These are phyloP conservation scores for Blepharisma stoltei DNA, from an alignment of 73 alveolate genomes.

Conservation along the genomic window DNA sequence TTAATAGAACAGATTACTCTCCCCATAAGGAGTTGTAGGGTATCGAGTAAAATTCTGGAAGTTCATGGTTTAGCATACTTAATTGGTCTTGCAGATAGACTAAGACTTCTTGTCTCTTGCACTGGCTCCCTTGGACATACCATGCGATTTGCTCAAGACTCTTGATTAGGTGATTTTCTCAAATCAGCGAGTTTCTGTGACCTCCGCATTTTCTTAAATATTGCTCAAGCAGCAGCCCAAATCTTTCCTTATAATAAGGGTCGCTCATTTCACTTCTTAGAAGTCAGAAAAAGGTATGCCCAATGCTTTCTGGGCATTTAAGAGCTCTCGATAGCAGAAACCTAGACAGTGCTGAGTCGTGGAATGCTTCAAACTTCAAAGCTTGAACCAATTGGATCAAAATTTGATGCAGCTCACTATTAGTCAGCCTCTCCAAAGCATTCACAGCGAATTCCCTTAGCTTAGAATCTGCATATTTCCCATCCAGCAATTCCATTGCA, in stretches of 20 bases:
- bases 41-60: constrained; percentile 24
- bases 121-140: background rate
- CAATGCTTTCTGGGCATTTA: constrained; percentile 71
- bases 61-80: background rate
- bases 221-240: constrained; percentile 73
- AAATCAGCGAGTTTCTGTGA: constrained; percentile 29
- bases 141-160: background rate
- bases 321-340: constrained; percentile 78
- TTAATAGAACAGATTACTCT: constrained; percentile 42
- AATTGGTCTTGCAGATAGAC: background rate
- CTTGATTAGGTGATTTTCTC: background rate
- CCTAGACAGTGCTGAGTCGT: constrained; percentile 50
- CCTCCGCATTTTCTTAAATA: constrained; percentile 70
- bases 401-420: too few species aligned
- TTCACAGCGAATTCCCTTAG: too few species aligned
- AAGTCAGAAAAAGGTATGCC: constrained; percentile 90
- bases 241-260: constrained; percentile 68
- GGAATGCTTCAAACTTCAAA: constrained; percentile 69
- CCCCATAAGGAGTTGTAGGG: background rate
- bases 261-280: constrained; percentile 69
- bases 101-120: background rate
- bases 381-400: constrained; percentile 76
- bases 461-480: too few species aligned
- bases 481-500: too few species aligned
- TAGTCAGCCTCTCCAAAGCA: too few species aligned